Base-by-base conservation (phyloP, 129 eudicot species). In the Oenanthe sinensis region DNA sequence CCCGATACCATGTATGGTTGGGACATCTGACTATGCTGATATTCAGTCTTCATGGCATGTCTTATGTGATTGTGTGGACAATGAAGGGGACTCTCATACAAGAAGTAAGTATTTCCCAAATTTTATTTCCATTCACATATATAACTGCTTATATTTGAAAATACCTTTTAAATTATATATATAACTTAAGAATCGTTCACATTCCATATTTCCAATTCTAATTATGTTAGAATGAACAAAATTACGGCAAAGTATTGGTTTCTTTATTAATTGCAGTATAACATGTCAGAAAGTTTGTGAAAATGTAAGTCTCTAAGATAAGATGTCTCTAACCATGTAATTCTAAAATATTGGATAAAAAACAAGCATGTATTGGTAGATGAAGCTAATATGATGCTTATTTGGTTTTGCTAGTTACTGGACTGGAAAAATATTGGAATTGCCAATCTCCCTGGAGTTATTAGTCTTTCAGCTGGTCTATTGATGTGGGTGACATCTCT, bases 401-500 rank as follows among this genome's bases (percentile, higher is more conserved):
- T 46, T 30, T 30, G 71, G 75, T 67, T 50, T 58, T 74, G 69
- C 85, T 87, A 94, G 98, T 73, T 91, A 74, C 71, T 52, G 71
- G 85, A 58, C 17, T 94, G 98, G 97, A 78, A 86, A 80, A 86
- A 76, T 30, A 46, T 78, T 44, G 96, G 93, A 13, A 17, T 91
- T 67, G 84, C 97, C 54, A 90, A 88, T 84, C 87, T 90, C 67
- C 89, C 99, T 7, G 99, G 99, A 70, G 99, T 91, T 3, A 89
- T 95, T n/a, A 86, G 91, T 80, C 92, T 95, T 52, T 7, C 80
- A 63, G 90, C 96, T 72, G 97, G 97, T 48, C 83, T 95, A 0
- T 75, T 91, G 20, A 95, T 95, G 97, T 95, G 99, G 99, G 90
- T 88, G 85, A 91, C 99, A 54, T 88, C 97, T 42, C 91, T 95